Evolutionary conservation across 805 yeast genomes (phyloP).

Genomic region (Suhomyces faveliae): DNA sequence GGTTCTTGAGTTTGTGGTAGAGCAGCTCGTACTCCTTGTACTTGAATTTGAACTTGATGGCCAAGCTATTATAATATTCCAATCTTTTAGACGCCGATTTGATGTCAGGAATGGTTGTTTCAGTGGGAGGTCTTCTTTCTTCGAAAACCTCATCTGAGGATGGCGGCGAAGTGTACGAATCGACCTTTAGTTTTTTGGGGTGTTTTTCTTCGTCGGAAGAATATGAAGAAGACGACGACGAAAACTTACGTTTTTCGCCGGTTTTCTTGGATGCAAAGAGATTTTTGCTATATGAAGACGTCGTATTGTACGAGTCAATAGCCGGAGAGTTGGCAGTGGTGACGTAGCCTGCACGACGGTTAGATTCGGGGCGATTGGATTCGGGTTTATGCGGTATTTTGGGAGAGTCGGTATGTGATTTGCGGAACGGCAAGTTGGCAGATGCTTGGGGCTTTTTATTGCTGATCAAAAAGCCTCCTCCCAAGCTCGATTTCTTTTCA

Average conservation of each 20-base stretch:
- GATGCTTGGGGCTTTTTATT: too few relatives aligned
- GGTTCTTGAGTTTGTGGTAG: slow-evolving; percentile 28
- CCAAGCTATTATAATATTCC: slow-evolving; percentile 43
- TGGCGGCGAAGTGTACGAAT: slow-evolving; percentile 38
- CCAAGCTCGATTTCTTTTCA: slow-evolving; percentile 32
- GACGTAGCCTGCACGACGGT: slow-evolving; percentile 7
- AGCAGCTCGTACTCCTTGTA: slow-evolving; percentile 50
- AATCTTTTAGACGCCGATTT: slow-evolving; percentile 16
- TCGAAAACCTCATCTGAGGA: slow-evolving; percentile 21
- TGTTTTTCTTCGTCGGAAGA: slow-evolving; percentile 23
- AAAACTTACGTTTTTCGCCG: slow-evolving; percentile 10
- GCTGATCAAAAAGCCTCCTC: slow-evolving; percentile 24
- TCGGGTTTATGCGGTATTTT: slow-evolving; percentile 9
- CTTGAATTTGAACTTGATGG: slow-evolving; percentile 44
- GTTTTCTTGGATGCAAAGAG: not conserved
- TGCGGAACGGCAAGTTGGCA: slow-evolving; percentile 9
- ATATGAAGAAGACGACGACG: slow-evolving; percentile 20
- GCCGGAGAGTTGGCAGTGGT: slow-evolving; percentile 15
- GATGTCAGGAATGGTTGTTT: slow-evolving; percentile 9
- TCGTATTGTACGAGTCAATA: slow-evolving; percentile 1
- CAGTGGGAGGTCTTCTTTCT: slow-evolving; percentile 8
- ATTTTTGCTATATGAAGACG: not conserved
- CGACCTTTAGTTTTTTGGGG: slow-evolving; percentile 14
- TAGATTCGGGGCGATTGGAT: not conserved
- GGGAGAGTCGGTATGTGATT: slow-evolving; percentile 24